Evolutionary conservation across 805 yeast genomes (phyloP), one percentile per base, ranked within the genome.

Genomic region (Isabelozyma heimii): DNA sequence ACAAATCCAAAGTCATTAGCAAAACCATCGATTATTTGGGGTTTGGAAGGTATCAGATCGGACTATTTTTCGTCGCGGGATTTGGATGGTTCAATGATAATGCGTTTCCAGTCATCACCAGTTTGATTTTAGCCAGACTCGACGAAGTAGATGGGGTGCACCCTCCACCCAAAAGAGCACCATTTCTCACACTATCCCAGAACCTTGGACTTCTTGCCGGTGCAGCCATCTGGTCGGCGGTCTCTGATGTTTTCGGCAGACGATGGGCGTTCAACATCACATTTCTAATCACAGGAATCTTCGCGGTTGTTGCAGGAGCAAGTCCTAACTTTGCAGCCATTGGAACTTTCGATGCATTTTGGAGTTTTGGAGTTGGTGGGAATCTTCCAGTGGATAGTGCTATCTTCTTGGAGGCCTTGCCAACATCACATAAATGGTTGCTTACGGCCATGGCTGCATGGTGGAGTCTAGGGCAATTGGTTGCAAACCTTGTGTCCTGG

Each of bases 391-490:
- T 65, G 20, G 69, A 64, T 49, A 64, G 65, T 14, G 51, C 66
- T 35, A 62, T 64, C 4, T 63, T 61, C 46, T 45, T 64, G 15
- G 68, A 65, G 44, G 60, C 54, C 45, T 56, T 63, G 39, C 69
- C 70, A 10, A 55, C 58, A n/a, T 59, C 52, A 15, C 55, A 58
- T 47, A 58, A 59, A 27, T 65, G 57, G 60, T 49, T 65, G 44
- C 55, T 58, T 8, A 63, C 71, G 5, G 55, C 58, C 7, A 56
- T 69, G 64, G 81, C 84, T 17, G 66, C 73, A 41, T 83, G 76
- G 76, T 82, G 87, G 87, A 84, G 84, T 40, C 65, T 82, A 38
- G 86, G 86, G 35, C 85, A 82, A 59, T 74, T 81, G 3, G 64
- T 81, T 47, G 76, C 82, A 12, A 70, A 70, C 17, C 62, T 79